These are phyloP conservation scores for Eimeria tenella DNA, from an alignment of 169 alveolate species.

Conservation along the genomic window DNA sequence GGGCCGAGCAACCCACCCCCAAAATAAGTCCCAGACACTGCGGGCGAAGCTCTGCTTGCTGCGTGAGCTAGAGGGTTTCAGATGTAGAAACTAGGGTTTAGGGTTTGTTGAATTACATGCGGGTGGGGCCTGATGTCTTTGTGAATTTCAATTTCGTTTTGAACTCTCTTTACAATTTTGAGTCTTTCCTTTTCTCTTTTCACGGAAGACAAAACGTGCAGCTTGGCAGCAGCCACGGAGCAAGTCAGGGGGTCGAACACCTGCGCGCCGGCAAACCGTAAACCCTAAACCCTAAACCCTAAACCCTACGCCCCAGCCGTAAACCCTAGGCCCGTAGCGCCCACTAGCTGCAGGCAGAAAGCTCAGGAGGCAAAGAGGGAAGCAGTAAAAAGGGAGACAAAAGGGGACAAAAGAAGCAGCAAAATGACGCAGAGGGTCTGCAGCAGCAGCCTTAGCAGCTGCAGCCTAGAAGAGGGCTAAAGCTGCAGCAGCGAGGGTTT, in stretches of 20 bases:
- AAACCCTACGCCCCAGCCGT: background rate
- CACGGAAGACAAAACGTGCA: slow-evolving; percentile 90
- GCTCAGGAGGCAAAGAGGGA: background rate
- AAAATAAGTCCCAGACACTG: too few relatives aligned
- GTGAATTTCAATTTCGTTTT: slow-evolving; percentile 92
- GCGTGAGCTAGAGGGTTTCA: too few relatives aligned
- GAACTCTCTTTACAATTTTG: slow-evolving; percentile 91
- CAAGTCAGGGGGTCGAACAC: slow-evolving; percentile 91
- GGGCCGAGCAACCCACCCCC: too few relatives aligned
- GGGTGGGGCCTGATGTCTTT: slow-evolving; percentile 90
- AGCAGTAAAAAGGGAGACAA: background rate
- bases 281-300: background rate
- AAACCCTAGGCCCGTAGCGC: background rate
- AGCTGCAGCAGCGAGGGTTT: background rate
- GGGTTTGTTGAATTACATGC: background rate
- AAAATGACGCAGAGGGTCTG: background rate
- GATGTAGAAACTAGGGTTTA: background rate
- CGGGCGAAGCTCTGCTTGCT: too few relatives aligned
- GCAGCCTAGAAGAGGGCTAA: background rate
- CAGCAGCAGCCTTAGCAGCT: background rate
- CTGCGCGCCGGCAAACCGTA: slow-evolving; percentile 13
- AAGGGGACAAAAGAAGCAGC: background rate
- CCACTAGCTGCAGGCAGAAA: background rate
- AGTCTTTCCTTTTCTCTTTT: slow-evolving; percentile 90
- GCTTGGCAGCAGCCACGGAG: slow-evolving; percentile 92